These are phyloP conservation scores for Verticillium nubilum DNA, from an alignment of 2,329 filamentous ascomycete genomes.

Conservation along the genomic window DNA sequence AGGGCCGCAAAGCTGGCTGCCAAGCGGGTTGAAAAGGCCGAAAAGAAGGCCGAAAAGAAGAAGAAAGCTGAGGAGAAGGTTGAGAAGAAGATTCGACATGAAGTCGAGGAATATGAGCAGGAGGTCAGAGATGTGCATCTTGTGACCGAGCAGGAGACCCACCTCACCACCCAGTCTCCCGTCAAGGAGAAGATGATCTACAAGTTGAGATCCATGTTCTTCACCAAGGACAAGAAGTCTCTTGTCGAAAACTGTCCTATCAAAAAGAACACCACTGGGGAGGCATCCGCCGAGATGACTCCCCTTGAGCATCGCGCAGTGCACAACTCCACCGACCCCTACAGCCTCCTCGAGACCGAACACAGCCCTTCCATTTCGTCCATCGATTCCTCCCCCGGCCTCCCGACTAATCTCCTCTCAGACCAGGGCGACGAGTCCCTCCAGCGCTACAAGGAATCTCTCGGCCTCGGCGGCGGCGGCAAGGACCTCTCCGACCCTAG, in stretches of 20 bases:
- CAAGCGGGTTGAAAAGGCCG: not conserved
- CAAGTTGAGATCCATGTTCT: not conserved
- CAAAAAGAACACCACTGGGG: not conserved
- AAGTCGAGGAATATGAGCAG: no score
- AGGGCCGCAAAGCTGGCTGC: not conserved
- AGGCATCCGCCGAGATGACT: no score
- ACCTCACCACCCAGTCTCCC: not conserved
- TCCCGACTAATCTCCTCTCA: constrained; percentile 19
- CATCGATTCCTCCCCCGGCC: not conserved
- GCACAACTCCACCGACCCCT: not conserved
- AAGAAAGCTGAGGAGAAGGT: no score
- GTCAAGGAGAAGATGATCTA: not conserved
- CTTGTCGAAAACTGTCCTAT: not conserved
- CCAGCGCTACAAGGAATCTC: constrained; percentile 94
- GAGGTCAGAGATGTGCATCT: no score
- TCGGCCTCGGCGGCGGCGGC: constrained; percentile 75
- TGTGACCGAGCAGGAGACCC: no score
- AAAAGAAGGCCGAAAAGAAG: no score
- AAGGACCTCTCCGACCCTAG: constrained; percentile 67
- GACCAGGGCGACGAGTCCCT: constrained; percentile 82
- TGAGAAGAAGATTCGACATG: no score
- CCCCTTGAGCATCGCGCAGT: not conserved
- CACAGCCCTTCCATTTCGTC: not conserved
- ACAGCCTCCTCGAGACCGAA: not conserved
- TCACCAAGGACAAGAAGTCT: not conserved